Conservation (phyloP, 2,329 filamentous ascomycete genomes). For the Grosmannia serpens region DNA sequence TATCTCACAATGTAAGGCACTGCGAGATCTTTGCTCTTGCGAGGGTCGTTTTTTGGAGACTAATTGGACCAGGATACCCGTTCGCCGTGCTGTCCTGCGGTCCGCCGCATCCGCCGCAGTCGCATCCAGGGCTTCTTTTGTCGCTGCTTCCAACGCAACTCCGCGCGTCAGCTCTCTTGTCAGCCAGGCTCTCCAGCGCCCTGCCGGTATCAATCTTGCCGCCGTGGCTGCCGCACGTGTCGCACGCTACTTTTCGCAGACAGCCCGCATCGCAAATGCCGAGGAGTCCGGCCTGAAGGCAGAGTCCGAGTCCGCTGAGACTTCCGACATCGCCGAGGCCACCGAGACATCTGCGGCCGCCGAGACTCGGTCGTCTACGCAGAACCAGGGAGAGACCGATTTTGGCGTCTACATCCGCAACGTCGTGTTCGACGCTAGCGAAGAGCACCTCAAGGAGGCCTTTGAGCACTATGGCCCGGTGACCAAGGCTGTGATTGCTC, state of each 20-base stretch:
- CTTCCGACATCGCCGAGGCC: background rate
- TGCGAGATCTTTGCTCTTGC: background rate
- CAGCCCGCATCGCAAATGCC: slow-evolving; percentile 11
- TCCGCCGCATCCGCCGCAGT: slow-evolving; percentile 20
- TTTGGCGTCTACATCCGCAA: slow-evolving; percentile 21
- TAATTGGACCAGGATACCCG: slow-evolving; percentile 17
- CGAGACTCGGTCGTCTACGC: background rate
- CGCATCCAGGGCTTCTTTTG: slow-evolving; percentile 12
- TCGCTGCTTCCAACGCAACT: background rate
- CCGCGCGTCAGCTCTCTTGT: slow-evolving; percentile 14
- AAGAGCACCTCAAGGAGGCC: slow-evolving; percentile 21
- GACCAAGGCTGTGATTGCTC: slow-evolving; percentile 14
- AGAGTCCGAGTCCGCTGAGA: background rate
- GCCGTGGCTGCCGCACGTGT: slow-evolving; percentile 7
- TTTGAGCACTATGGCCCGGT: slow-evolving; percentile 22
- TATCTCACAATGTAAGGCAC: background rate
- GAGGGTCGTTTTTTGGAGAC: background rate
- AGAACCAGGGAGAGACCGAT: slow-evolving; percentile 10
- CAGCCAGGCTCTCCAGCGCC: slow-evolving; percentile 9
- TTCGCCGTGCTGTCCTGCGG: slow-evolving; percentile 22
- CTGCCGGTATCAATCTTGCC: slow-evolving; percentile 6
- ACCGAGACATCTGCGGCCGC: slow-evolving; percentile 1
- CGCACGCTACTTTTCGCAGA: slow-evolving; percentile 22
- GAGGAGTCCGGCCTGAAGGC: slow-evolving; percentile 3
- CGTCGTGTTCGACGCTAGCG: slow-evolving; percentile 23